Conservation (phyloP, 1,139 yeast genomes). For the Geotrichum histeridarum region DNA sequence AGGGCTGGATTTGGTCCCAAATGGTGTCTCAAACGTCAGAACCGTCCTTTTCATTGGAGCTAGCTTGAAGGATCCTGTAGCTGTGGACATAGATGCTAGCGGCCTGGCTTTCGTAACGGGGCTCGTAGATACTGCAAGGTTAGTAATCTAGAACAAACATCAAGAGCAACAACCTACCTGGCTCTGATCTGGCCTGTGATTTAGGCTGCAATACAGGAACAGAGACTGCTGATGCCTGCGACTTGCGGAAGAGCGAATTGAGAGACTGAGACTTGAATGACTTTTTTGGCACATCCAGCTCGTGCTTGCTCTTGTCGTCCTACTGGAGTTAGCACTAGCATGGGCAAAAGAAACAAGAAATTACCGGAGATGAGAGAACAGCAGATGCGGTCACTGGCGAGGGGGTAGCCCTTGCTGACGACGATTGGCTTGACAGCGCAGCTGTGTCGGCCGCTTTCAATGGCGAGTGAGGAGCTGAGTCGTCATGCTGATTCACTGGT, state of each 20-base stretch:
- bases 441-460: neutral
- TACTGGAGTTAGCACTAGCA: neutral
- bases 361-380: neutral
- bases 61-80: slow-evolving; percentile 36
- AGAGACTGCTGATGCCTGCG: slow-evolving; percentile 14
- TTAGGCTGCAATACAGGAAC: neutral
- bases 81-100: slow-evolving; percentile 27
- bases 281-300: slow-evolving; percentile 16
- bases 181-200: slow-evolving; percentile 2
- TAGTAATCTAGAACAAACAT: slow-evolving; percentile 3
- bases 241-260: slow-evolving; percentile 33
- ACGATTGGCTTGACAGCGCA: neutral
- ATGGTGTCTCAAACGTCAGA: slow-evolving; percentile 4
- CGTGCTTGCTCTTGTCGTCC: neutral
- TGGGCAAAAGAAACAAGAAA: neutral
- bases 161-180: neutral
- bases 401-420: neutral
- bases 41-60: slow-evolving; percentile 33
- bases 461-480: too few species aligned
- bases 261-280: slow-evolving; percentile 39
- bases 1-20: slow-evolving; percentile 5
- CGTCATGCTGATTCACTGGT: neutral
- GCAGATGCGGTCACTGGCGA: neutral
- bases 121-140: neutral
- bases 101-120: slow-evolving; percentile 4